phyloP scores from a whole-genome alignment of 768 basidiomycete genomes.

The Megacollybia marginata region DNA sequence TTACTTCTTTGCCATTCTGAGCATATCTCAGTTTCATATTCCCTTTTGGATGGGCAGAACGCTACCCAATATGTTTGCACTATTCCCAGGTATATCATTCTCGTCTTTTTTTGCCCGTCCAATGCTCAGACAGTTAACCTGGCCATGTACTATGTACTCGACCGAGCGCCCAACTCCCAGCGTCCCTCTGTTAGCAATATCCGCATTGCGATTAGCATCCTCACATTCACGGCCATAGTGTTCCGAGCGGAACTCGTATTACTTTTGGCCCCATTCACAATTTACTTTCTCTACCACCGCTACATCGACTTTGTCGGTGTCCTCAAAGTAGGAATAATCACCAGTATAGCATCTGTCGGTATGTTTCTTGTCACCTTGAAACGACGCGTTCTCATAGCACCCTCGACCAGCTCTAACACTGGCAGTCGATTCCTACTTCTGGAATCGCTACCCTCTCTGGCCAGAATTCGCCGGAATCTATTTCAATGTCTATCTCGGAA shows the following conservation, averaged over 20 bases:
- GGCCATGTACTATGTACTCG: conserved; percentile 41
- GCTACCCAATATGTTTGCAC: conserved; percentile 89
- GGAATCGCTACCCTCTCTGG: conserved; percentile 70
- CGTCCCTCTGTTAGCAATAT: conserved; percentile 27
- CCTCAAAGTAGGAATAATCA: conserved; percentile 40
- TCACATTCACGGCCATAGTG: conserved; percentile 62
- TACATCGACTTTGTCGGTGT: conserved; percentile 36
- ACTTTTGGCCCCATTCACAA: conserved; percentile 51
- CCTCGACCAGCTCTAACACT: conserved; percentile 46
- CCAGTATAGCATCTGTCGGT: conserved; percentile 49
- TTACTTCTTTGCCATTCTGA: conserved; percentile 58
- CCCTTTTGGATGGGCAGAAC: conserved; percentile 93
- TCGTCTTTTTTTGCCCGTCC: background rate
- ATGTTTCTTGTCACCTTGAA: conserved; percentile 5
- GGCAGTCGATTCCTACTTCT: conserved; percentile 79
- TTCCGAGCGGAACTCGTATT: conserved; percentile 76
- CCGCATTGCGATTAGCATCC: conserved; percentile 41
- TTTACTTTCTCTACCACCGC: conserved; percentile 10
- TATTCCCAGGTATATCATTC: conserved; percentile 57
- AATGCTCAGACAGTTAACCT: conserved; percentile 42
- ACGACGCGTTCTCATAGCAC: background rate
- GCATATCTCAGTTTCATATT: conserved; percentile 81
- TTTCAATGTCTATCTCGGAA: conserved; percentile 85
- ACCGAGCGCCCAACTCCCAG: conserved; percentile 31
- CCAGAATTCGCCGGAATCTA: conserved; percentile 74